A percentile compares a stretch with the other conserved stretches of the same genome.
Evolutionary conservation across 352 stramenopile genomes (phyloP).

Genomic region (Phytophthora hybrid): DNA sequence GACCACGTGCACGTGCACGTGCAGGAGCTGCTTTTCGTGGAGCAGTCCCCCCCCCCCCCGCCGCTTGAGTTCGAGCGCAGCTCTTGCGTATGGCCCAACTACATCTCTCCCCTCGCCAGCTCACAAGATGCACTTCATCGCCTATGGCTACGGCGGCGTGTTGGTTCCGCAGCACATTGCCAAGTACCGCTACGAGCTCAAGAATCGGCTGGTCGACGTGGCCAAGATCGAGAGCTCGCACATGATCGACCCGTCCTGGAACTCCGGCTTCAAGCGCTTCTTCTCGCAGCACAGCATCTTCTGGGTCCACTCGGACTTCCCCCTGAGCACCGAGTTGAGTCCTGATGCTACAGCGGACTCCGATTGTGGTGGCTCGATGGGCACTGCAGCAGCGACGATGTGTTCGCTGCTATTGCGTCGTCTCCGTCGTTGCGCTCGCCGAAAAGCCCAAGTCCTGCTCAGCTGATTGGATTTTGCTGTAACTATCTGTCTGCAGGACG

Average conservation of each 20-base stretch:
- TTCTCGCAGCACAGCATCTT: too few relatives aligned
- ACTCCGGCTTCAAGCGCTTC: constrained; percentile 29
- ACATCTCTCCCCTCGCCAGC: constrained; percentile 82
- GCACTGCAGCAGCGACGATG: not conserved
- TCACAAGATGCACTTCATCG: constrained; percentile 91
- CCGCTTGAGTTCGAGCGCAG: constrained; percentile 73
- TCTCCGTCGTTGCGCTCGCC: constrained; percentile 36
- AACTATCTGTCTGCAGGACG: constrained; percentile 46
- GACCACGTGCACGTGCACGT: constrained; percentile 83
- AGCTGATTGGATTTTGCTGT: constrained; percentile 56
- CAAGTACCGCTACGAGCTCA: constrained; percentile 79
- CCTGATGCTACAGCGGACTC: too few relatives aligned
- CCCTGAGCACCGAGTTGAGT: too few relatives aligned
- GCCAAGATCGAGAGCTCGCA: constrained; percentile 89
- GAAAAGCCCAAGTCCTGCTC: constrained; percentile 43
- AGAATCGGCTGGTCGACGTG: constrained; percentile 84
- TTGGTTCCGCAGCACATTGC: constrained; percentile 86
- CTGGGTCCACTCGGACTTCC: too few relatives aligned
- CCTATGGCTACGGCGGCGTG: too few relatives aligned
- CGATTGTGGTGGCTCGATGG: too few relatives aligned
- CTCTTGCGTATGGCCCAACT: constrained; percentile 88
- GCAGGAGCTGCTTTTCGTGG: constrained; percentile 76
- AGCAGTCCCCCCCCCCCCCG: constrained; percentile 85
- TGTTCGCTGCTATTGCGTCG: constrained; percentile 17
- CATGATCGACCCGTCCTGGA: constrained; percentile 79